These are phyloP conservation scores for Panellus pusillus DNA, from an alignment of 768 basidiomycete genomes.

Conservation along the genomic window DNA sequence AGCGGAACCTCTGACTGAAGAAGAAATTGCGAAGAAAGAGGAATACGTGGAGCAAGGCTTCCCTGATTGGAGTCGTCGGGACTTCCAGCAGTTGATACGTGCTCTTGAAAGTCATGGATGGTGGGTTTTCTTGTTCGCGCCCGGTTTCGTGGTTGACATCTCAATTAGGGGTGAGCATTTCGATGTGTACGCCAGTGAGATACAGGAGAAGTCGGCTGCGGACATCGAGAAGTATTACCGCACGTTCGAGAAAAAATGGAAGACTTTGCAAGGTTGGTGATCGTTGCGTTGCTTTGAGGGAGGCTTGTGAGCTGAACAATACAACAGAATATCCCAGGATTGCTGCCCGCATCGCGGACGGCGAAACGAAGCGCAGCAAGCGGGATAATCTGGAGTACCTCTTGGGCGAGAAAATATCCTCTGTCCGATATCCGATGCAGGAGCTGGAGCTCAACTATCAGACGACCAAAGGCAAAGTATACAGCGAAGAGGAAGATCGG, in stretches of 20 bases:
- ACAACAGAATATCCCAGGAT: slow-evolving; percentile 73
- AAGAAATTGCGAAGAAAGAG: slow-evolving; percentile 82
- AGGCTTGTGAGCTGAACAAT: background rate
- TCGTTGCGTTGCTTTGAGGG: background rate
- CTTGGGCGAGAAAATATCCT: slow-evolving; percentile 78
- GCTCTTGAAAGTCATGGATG: slow-evolving; percentile 82
- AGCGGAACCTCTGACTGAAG: slow-evolving; percentile 92
- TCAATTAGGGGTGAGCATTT: slow-evolving; percentile 57
- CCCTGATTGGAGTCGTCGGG: slow-evolving; percentile 87
- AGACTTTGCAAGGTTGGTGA: slow-evolving; percentile 70
- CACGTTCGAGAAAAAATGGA: slow-evolving; percentile 89
- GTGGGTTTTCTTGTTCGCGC: slow-evolving; percentile 37
- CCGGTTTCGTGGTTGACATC: slow-evolving; percentile 1
- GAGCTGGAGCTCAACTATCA: slow-evolving; percentile 95
- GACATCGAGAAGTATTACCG: slow-evolving; percentile 78
- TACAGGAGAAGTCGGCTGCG: slow-evolving; percentile 79
- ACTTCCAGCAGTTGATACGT: slow-evolving; percentile 89
- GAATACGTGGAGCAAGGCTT: slow-evolving; percentile 77
- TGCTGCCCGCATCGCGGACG: slow-evolving; percentile 81
- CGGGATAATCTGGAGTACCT: slow-evolving; percentile 78
- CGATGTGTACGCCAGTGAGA: slow-evolving; percentile 74
- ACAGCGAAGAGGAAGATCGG: slow-evolving; percentile 94
- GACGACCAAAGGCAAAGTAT: slow-evolving; percentile 94
- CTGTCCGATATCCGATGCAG: slow-evolving; percentile 91
- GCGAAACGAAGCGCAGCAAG: slow-evolving; percentile 87